phyloP scores from a whole-genome alignment of 345 rosid species.

The Dovyalis caffra region DNA sequence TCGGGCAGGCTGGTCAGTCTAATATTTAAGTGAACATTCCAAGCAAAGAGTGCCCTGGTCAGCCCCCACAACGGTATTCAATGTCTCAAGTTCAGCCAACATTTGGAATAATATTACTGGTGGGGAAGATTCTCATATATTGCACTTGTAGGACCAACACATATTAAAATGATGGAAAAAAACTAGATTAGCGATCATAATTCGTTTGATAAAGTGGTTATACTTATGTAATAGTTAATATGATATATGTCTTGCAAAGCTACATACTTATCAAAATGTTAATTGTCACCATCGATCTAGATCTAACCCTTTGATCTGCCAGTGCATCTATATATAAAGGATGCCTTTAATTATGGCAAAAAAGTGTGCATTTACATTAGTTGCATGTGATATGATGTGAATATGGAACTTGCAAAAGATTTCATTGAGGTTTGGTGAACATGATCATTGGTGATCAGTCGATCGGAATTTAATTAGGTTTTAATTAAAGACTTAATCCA shows the following conservation, averaged over 20 bases:
- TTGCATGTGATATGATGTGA: not conserved
- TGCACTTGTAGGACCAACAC: conserved; percentile 28
- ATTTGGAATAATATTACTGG: conserved; percentile 51
- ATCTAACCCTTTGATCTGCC: conserved; percentile 20
- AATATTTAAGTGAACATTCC: conserved; percentile 30
- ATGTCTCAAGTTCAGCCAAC: conserved; percentile 47
- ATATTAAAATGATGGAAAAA: not conserved
- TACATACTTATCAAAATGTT: conserved; percentile 7
- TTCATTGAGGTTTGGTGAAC: no score
- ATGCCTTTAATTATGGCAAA: not conserved
- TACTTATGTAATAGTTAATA: conserved; percentile 15
- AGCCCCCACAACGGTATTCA: conserved; percentile 46
- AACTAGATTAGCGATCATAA: conserved; percentile 19
- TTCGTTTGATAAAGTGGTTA: not conserved
- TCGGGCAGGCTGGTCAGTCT: conserved; percentile 10
- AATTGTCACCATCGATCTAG: conserved; percentile 12
- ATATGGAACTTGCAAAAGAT: not conserved
- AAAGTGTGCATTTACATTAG: not conserved
- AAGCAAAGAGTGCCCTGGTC: conserved; percentile 22
- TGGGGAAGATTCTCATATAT: conserved; percentile 42
- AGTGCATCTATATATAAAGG: not conserved
- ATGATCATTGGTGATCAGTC: not conserved
- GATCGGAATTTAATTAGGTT: not conserved
- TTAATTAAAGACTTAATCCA: no score
- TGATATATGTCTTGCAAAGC: conserved; percentile 17